These are phyloP conservation scores for Suillus hirtellus DNA, from an alignment of 768 basidiomycete genomes.

Conservation along the genomic window DNA sequence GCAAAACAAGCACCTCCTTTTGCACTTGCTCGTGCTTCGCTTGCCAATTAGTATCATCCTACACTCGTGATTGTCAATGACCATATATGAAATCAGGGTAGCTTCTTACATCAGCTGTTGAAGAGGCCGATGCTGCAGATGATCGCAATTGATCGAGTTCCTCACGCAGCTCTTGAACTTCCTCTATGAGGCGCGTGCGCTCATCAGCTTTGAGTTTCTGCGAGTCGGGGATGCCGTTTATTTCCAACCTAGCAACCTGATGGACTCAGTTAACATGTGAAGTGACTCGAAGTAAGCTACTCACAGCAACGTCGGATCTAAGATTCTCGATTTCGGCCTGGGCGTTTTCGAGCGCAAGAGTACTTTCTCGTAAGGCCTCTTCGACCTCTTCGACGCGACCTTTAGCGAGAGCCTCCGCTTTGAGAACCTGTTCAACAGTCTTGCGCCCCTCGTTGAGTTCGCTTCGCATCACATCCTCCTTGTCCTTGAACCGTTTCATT, in stretches of 20 bases:
- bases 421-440: slow-evolving; percentile 61
- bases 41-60: slow-evolving; percentile 29
- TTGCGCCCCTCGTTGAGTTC: slow-evolving; percentile 69
- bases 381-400: slow-evolving; percentile 81
- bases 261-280: background rate
- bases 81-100: too few relatives aligned
- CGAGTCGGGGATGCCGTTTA: slow-evolving; percentile 40
- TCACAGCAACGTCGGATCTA: slow-evolving; percentile 73
- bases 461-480: slow-evolving; percentile 66
- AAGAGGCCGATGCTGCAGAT: slow-evolving; percentile 15
- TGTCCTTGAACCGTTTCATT: slow-evolving; percentile 69
- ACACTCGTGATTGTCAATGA: slow-evolving; percentile 1
- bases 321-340: slow-evolving; percentile 84
- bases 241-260: slow-evolving; percentile 51
- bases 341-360: slow-evolving; percentile 84
- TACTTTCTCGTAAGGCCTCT: slow-evolving; percentile 86
- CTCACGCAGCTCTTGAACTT: slow-evolving; percentile 55
- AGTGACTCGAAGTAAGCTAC: slow-evolving; percentile 27
- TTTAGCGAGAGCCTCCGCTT: slow-evolving; percentile 62
- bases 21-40: slow-evolving; percentile 32
- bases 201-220: slow-evolving; percentile 52
- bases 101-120: slow-evolving; percentile 26
- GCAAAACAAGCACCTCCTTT: slow-evolving; percentile 33
- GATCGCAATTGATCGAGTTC: slow-evolving; percentile 43
- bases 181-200: slow-evolving; percentile 50